Evolutionary conservation across 768 basidiomycete genomes (phyloP).

Genomic region (Suillus subalutaceus): DNA sequence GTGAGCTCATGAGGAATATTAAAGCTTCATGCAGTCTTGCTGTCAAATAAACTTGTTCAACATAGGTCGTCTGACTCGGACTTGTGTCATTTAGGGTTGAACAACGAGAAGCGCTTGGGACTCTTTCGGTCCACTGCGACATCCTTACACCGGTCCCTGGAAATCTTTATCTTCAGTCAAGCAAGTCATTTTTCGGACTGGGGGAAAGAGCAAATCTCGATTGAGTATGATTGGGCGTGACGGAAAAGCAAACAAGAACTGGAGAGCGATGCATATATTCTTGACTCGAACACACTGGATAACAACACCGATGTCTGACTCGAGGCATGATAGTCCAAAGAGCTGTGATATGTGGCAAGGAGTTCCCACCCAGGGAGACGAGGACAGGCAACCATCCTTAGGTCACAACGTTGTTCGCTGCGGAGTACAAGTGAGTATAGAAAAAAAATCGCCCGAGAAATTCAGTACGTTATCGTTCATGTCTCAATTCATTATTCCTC

Average conservation of each 20-base stretch:
- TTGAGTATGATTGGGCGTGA: neutral
- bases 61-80: neutral
- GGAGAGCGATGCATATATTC: neutral
- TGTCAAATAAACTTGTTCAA: neutral
- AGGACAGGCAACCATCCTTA: neutral
- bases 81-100: neutral
- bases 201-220: neutral
- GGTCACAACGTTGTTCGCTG: neutral
- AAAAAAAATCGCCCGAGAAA: neutral
- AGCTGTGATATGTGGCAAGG: neutral
- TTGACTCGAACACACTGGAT: neutral
- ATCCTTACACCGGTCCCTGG: neutral
- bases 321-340: neutral
- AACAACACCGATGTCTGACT: neutral
- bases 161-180: neutral
- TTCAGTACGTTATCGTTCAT: too few relatives aligned
- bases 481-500: too few relatives aligned
- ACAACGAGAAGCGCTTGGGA: neutral
- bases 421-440: neutral
- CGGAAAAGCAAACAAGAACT: neutral
- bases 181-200: neutral
- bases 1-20: neutral
- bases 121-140: neutral
- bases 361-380: neutral
- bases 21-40: neutral